Evolutionary conservation across 805 yeast genomes (phyloP).

Genomic region (Suhomyces pyralidae): DNA sequence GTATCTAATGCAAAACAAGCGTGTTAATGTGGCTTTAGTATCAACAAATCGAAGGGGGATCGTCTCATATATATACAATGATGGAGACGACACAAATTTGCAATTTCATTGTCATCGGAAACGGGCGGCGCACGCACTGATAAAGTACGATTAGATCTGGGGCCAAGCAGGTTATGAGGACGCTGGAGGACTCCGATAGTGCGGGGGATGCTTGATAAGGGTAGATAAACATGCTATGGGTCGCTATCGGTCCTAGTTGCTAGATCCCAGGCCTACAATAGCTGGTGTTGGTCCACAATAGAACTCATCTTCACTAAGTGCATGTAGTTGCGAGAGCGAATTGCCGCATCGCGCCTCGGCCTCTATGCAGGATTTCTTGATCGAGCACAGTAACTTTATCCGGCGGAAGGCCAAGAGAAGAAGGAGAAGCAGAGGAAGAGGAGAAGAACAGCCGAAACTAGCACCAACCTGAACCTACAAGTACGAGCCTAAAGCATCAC

Average conservation of each 20-base stretch:
- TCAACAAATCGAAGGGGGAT: background rate
- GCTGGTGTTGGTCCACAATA: background rate
- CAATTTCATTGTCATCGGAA: background rate
- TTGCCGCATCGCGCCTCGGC: background rate
- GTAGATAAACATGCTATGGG: background rate
- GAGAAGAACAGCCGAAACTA: background rate
- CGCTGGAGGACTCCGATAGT: background rate
- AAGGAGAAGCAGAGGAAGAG: background rate
- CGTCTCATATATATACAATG: background rate
- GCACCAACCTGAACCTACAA: background rate
- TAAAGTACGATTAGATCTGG: background rate
- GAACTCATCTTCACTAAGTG: background rate
- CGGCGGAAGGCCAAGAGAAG: background rate
- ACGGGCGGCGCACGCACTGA: background rate
- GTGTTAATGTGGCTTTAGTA: background rate
- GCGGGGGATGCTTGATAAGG: background rate
- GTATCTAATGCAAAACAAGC: background rate
- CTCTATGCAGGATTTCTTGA: background rate
- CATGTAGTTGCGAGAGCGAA: constrained; percentile 2
- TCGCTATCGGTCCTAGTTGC: background rate
- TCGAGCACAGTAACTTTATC: background rate
- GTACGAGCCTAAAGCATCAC: background rate
- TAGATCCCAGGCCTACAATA: background rate
- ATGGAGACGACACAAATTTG: background rate
- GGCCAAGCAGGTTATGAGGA: background rate